A percentile compares a stretch with the other conserved stretches of the same genome.
These are phyloP conservation scores for Blumeria graminis DNA, from an alignment of 2,329 filamentous ascomycete species.

Conservation along the genomic window DNA sequence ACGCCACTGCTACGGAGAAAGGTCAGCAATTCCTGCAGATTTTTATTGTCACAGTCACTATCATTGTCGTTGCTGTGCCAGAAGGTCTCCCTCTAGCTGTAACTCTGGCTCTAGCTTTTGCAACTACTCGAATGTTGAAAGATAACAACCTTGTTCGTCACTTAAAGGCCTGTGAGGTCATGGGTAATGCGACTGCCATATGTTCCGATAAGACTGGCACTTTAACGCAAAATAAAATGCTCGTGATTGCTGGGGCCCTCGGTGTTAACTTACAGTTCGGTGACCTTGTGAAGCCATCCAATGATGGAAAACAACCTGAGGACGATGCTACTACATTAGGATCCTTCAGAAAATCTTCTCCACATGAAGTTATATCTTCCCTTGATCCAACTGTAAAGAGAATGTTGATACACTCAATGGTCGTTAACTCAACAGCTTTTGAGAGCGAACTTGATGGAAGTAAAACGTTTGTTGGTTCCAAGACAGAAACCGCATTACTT, in stretches of 20 bases:
- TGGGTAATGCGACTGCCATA: constrained; percentile 50
- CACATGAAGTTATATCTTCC: constrained; percentile 13
- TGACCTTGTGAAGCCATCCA: constrained; percentile 8
- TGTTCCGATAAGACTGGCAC: constrained; percentile 65
- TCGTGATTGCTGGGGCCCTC: constrained; percentile 47
- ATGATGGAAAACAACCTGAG: constrained; percentile 11
- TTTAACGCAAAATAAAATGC: constrained; percentile 53
- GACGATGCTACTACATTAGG: constrained; percentile 7
- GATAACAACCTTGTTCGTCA: constrained; percentile 48
- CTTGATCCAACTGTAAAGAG: constrained; percentile 10
- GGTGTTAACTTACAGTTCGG: constrained; percentile 33
- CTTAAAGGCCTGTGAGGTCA: constrained; percentile 42
- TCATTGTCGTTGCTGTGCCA: constrained; percentile 44
- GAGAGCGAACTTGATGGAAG: constrained; percentile 37
- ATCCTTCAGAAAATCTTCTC: neutral
- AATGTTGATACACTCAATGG: constrained; percentile 37
- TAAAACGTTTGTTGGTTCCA: constrained; percentile 43
- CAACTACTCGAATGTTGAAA: constrained; percentile 41
- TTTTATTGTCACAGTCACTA: constrained; percentile 38
- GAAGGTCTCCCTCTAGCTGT: constrained; percentile 43
- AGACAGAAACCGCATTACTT: constrained; percentile 56
- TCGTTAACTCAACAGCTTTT: constrained; percentile 46
- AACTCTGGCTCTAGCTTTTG: constrained; percentile 41
- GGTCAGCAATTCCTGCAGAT: constrained; percentile 37
- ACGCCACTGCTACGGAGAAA: constrained; percentile 25